phyloP scores from a whole-genome alignment of 495 filamentous ascomycete species.

The Hyaloscypha variabilis region DNA sequence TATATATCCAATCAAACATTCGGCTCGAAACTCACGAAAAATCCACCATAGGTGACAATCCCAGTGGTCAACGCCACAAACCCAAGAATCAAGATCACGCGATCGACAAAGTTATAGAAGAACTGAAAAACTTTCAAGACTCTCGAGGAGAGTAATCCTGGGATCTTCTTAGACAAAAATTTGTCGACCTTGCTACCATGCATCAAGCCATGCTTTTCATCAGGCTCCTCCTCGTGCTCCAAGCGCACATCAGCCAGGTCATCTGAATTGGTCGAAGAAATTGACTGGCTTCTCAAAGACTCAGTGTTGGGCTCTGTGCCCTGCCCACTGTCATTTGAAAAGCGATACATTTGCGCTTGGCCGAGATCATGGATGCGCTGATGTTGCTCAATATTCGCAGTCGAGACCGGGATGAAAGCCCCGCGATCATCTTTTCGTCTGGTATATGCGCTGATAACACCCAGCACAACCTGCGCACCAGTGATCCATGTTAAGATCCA shows the following conservation, averaged over 20 bases:
- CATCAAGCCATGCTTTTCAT: conserved; percentile 33
- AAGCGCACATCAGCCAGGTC: conserved; percentile 52
- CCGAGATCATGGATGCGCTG: conserved; percentile 47
- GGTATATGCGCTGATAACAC: conserved; percentile 57
- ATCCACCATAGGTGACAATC: conserved; percentile 68
- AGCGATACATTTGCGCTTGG: conserved; percentile 54
- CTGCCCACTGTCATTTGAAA: conserved; percentile 87
- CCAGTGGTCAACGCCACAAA: conserved; percentile 67
- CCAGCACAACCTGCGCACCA: conserved; percentile 67
- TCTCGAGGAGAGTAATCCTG: conserved; percentile 13
- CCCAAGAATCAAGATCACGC: conserved; percentile 64
- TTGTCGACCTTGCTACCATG: conserved; percentile 22
- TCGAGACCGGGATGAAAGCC: conserved; percentile 70
- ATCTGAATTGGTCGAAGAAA: conserved; percentile 57
- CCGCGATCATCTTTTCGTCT: conserved; percentile 45
- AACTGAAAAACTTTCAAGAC: conserved; percentile 58
- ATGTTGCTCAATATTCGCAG: conserved; percentile 66
- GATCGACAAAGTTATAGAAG: conserved; percentile 63
- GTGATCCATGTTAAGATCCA: conserved; percentile 82
- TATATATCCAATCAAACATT: background rate
- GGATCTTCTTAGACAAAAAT: conserved; percentile 24
- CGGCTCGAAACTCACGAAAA: conserved; percentile 58
- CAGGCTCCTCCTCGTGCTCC: conserved; percentile 51
- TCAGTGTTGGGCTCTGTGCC: conserved; percentile 76
- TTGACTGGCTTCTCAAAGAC: conserved; percentile 65